Conservation (phyloP, 108 stramenopile genomes). For the Cyclotella baltica region DNA sequence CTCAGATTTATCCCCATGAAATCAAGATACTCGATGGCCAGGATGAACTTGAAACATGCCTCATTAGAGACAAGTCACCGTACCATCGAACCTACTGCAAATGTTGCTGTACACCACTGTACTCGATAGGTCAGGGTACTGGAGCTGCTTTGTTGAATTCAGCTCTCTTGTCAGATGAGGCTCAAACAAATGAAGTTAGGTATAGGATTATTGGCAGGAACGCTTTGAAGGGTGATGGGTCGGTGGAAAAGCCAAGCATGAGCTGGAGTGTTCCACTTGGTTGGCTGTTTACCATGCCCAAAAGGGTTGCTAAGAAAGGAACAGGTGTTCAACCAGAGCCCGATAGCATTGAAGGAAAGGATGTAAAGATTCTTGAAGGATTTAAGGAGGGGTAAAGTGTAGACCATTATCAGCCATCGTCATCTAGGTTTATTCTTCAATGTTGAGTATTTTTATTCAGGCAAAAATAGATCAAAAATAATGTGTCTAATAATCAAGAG, state of each 20-base stretch:
- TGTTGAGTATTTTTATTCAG: not conserved
- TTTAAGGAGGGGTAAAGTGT: conserved; percentile 13
- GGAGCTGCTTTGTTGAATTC: conserved; percentile 47
- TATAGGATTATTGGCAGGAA: conserved; percentile 56
- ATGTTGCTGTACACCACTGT: conserved; percentile 60
- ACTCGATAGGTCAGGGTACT: conserved; percentile 35
- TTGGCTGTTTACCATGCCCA: conserved; percentile 54
- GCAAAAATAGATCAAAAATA: not conserved
- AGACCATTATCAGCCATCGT: not conserved
- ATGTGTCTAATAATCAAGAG: not conserved
- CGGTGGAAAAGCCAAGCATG: conserved; percentile 41
- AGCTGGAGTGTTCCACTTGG: conserved; percentile 52
- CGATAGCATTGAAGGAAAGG: conserved; percentile 21
- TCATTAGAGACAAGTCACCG: conserved; percentile 33
- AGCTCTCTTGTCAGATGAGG: conserved; percentile 31
- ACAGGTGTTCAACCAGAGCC: conserved; percentile 38
- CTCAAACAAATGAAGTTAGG: conserved; percentile 40
- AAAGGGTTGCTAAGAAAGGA: conserved; percentile 22
- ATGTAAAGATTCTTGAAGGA: conserved; percentile 29
- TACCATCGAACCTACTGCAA: conserved; percentile 45
- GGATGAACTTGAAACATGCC: conserved; percentile 33
- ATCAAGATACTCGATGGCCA: conserved; percentile 42
- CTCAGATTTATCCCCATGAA: conserved; percentile 52
- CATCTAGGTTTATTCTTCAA: not conserved
- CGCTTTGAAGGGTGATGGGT: conserved; percentile 41